Base-by-base conservation (phyloP, 2,329 filamentous ascomycete species). In the Aureobasidium sp. region DNA sequence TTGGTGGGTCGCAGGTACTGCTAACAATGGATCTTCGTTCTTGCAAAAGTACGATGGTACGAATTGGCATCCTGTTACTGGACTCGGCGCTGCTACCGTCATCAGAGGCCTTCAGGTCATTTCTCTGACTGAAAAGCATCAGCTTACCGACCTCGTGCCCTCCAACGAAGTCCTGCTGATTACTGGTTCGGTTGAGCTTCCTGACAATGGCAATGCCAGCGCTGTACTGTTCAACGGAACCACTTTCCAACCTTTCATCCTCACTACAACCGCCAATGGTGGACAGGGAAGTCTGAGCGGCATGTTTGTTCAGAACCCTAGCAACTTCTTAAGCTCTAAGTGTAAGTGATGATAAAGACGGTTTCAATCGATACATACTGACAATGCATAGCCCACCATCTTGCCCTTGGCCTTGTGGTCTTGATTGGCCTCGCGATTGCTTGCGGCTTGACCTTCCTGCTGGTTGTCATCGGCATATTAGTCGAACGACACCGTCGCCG, bases 221-320 rank as follows among this genome's bases (percentile, higher is more conserved):
- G 91, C 90, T 9, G 93, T 87, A 8, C 78, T 97, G 32, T 99
- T 89, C 78, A 90, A 97, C 70, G 94, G 94, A 68, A 90, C 86
- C 11, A 77, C 79, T 3, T 85, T 93, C 71, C 80, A 80, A 57
- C 93, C 94, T 0, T 96, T 93, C 72, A 82, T 91, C 44, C 82
- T 99, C 45, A 89, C 92, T 2, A 88, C 85, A 49, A 87, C 81
- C 62, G 34, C 67, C 16, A 81, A 85, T 68, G 85, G 85, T 62
- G 79, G 80, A 13, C 78, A 84, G 11, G 91, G 92, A 53, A 92
- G 85, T 68, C 83, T 99, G 69, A 86, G 88, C 37, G 85, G 84
- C 66, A 81, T 97, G 64, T 96, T 99, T 73, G 88, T 92, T 11
- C 86, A 95, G 76, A 88, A 90, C 63, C 76, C 77, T 53, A 79